Evolutionary conservation across 768 basidiomycete species (phyloP).

Genomic region (Leccinum olivaceopallidum): DNA sequence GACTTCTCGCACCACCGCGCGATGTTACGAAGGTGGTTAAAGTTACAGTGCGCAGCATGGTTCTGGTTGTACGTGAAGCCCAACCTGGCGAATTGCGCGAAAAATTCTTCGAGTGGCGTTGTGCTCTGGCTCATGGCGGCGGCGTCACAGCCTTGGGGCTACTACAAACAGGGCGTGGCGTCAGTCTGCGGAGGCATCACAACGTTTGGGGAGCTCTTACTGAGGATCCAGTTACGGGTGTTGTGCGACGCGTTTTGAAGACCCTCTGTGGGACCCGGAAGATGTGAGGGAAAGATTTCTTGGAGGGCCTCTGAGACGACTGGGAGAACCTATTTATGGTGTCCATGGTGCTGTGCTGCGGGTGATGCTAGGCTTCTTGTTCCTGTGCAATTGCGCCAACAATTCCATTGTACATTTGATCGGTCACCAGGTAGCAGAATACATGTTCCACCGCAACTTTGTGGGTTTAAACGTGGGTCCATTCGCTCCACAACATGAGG

Average conservation of each 20-base stretch:
- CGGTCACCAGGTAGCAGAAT: too few relatives aligned
- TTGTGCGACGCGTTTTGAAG: too few relatives aligned
- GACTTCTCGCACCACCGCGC: conserved; percentile 4
- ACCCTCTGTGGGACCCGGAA: neutral
- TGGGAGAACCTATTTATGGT: neutral
- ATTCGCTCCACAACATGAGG: neutral
- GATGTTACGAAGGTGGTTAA: conserved; percentile 11
- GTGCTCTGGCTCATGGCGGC: conserved; percentile 5
- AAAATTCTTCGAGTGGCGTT: conserved; percentile 29
- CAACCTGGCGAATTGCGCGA: conserved; percentile 17
- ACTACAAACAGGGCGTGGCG: neutral
- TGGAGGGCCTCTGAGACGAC: neutral
- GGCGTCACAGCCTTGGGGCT: neutral
- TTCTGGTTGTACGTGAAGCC: conserved; percentile 16
- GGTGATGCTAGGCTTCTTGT: neutral
- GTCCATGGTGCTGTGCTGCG: neutral
- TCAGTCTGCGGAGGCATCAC: neutral
- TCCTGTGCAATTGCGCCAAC: neutral
- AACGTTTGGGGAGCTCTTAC: neutral
- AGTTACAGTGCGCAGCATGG: conserved; percentile 24
- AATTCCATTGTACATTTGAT: too few relatives aligned
- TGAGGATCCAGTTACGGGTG: neutral
- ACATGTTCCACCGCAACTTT: neutral
- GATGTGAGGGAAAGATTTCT: neutral
- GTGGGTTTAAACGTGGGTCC: neutral